These are phyloP conservation scores for Lepiota brunneoincarnata DNA, from an alignment of 768 basidiomycete genomes.

Conservation along the genomic window DNA sequence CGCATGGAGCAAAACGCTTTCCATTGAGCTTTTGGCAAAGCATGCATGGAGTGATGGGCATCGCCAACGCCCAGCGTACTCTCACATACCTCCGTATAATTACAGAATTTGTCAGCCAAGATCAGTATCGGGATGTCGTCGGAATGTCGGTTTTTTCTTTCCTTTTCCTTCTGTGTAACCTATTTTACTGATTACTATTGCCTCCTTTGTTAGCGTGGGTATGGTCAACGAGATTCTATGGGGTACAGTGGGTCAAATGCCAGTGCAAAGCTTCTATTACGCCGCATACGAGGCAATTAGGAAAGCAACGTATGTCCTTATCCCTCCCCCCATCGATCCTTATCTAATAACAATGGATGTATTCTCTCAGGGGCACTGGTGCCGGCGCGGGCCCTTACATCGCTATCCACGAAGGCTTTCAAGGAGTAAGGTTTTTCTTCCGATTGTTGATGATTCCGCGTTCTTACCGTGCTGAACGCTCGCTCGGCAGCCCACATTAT, in stretches of 20 bases:
- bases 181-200: constrained; percentile 9
- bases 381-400: constrained; percentile 54
- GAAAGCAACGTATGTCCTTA: constrained; percentile 34
- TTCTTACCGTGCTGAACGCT: constrained; percentile 2
- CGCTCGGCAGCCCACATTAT: constrained; percentile 33
- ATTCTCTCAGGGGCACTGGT: constrained; percentile 55
- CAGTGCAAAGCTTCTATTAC: constrained; percentile 41
- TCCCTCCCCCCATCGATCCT: neutral
- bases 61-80: constrained; percentile 84
- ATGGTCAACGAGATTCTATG: constrained; percentile 66
- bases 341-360: constrained; percentile 7
- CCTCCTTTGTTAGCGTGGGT: constrained; percentile 36
- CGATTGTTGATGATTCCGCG: constrained; percentile 2
- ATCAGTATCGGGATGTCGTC: constrained; percentile 73
- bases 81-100: constrained; percentile 79
- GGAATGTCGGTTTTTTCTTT: constrained; percentile 41
- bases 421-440: constrained; percentile 38
- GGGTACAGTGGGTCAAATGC: constrained; percentile 49
- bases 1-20: neutral
- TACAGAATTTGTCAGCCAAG: constrained; percentile 83
- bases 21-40: constrained; percentile 20
- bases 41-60: constrained; percentile 82
- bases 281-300: constrained; percentile 46
- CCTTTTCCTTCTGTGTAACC: neutral
- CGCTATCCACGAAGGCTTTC: constrained; percentile 66